Percentiles rank a stretch among this genome's conserved stretches.
phyloP scores from a whole-genome alignment of 495 filamentous ascomycete species.

The Penicillium pulvis region DNA sequence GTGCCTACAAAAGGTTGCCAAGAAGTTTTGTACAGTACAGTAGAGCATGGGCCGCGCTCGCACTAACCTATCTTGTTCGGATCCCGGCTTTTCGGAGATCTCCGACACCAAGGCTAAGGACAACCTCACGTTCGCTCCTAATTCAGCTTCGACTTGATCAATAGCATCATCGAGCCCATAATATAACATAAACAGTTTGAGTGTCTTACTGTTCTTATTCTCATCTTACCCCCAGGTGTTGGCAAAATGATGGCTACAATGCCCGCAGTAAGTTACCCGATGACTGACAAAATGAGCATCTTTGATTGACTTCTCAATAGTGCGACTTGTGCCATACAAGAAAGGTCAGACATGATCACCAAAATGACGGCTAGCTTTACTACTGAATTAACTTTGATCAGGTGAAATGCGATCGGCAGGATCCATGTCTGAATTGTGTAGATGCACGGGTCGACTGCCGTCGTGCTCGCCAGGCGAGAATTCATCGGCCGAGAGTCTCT shows the following conservation, averaged over 20 bases:
- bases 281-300: background rate
- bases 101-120: slow-evolving; percentile 8
- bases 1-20: background rate
- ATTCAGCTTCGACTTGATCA: background rate
- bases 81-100: slow-evolving; percentile 22
- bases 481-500: slow-evolving; percentile 30
- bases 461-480: slow-evolving; percentile 27
- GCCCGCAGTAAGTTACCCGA: slow-evolving; percentile 22
- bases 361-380: background rate
- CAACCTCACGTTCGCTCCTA: background rate
- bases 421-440: slow-evolving; percentile 31
- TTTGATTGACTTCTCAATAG: slow-evolving; percentile 12
- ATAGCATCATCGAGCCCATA: background rate
- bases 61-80: slow-evolving; percentile 10
- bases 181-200: background rate
- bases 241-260: slow-evolving; percentile 12
- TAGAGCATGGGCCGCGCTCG: background rate
- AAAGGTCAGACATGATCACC: slow-evolving; percentile 23
- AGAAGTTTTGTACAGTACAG: background rate
- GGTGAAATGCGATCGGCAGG: slow-evolving; percentile 35
- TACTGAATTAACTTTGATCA: slow-evolving; percentile 8
- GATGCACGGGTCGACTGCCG: slow-evolving; percentile 26
- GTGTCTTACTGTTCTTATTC: background rate
- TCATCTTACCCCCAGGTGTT: background rate
- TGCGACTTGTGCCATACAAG: slow-evolving; percentile 33